Base-by-base conservation (phyloP, 2,329 filamentous ascomycete genomes). In the Aspergillus persii region DNA sequence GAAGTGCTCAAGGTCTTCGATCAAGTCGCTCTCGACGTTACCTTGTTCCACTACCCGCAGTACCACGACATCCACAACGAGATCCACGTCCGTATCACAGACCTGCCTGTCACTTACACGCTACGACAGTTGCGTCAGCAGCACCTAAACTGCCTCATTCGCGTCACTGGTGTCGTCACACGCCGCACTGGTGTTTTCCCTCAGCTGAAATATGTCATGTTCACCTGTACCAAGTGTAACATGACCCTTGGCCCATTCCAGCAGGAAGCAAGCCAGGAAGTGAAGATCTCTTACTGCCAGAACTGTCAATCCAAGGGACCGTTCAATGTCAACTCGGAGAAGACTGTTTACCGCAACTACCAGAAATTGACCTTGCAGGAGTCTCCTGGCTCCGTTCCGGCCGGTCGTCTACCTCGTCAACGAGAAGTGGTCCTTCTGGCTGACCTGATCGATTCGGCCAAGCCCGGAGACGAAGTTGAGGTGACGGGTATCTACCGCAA, bases 281-380 rank as follows among this genome's bases (percentile, higher is more conserved):
- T 99, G 72, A 96, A 94, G 78, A 91, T 99, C 68, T 91, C 90
- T 0, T 99, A 91, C 81, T 99, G 95, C 74, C 94, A 97, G 73
- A 95, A 91, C 74, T 99, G 95, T 78, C 94, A 98, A 78, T 96
- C 92, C 44, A 88, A 92, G 46, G 95, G 95, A 0, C 96, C 95
- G 0, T 99, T 99, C 72, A 96, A 89, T 0, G 81, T 99, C 65
- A 98, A 98, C 79, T 95, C 92, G 3, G 95, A 98, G 74, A 96
- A 96, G 82, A 99, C 95, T 0, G 90, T 99, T 15, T 99, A 99
- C 79, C 90, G 95, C 63, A 99, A 99, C 77, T 99, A 97, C 78
- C 95, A 99, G 76, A 99, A 97, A 74, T 82, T 99, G 68, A 99
- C 95, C 0, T 84, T 99, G 11, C 95, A 99, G 72, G 95, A 99